These are phyloP conservation scores for Talaromyces nanjingensis DNA, from an alignment of 495 filamentous ascomycete species.

Conservation along the genomic window DNA sequence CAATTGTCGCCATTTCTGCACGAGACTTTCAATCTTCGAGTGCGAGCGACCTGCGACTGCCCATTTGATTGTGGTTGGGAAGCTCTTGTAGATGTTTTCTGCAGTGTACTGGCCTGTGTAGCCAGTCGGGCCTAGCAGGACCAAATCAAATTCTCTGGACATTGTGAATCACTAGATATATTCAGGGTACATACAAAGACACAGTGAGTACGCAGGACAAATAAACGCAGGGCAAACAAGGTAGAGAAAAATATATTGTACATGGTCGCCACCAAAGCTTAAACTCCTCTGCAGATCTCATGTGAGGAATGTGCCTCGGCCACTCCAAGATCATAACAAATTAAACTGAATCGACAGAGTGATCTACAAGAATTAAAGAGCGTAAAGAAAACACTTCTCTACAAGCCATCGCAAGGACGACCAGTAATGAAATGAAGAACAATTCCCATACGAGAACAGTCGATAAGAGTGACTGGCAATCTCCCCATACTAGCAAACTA, in stretches of 20 bases:
- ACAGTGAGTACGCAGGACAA: background rate
- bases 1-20: conserved; percentile 54
- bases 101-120: conserved; percentile 79
- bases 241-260: background rate
- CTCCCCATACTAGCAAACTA: background rate
- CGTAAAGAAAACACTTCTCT: conserved; percentile 30
- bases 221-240: background rate
- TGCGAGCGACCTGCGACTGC: conserved; percentile 78
- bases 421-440: conserved; percentile 43
- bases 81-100: conserved; percentile 65
- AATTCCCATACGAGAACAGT: background rate
- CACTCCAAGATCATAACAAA: background rate
- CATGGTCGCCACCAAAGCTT: background rate
- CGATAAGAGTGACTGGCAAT: background rate
- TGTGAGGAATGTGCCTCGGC: background rate
- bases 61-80: conserved; percentile 82
- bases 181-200: background rate
- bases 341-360: background rate
- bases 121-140: conserved; percentile 78
- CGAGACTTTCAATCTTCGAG: conserved; percentile 61
- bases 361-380: background rate
- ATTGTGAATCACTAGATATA: background rate
- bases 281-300: background rate
- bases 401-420: conserved; percentile 36
- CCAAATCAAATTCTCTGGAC: conserved; percentile 66